phyloP scores from a whole-genome alignment of 805 yeast species.

The Candida takata region DNA sequence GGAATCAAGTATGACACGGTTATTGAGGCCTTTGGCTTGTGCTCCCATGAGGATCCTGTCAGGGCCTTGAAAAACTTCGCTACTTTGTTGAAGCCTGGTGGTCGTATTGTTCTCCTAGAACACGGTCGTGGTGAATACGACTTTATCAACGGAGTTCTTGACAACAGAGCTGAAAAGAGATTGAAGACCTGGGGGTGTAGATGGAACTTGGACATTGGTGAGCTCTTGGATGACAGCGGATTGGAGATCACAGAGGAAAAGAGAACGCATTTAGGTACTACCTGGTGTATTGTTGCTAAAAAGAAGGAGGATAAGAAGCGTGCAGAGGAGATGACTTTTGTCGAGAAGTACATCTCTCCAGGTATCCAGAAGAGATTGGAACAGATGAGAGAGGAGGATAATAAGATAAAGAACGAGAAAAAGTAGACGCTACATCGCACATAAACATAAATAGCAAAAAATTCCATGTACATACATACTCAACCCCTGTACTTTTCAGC shows the following conservation, averaged over 20 bases:
- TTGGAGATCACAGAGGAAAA: slow-evolving; percentile 74
- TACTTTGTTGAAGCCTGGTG: slow-evolving; percentile 74
- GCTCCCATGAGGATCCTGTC: slow-evolving; percentile 94
- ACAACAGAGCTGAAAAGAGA: slow-evolving; percentile 75
- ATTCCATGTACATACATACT: slow-evolving; percentile 1
- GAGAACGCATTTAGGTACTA: slow-evolving; percentile 85
- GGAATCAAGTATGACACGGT: slow-evolving; percentile 78
- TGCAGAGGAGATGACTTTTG: slow-evolving; percentile 39
- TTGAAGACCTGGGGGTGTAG: slow-evolving; percentile 94
- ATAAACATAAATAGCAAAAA: slow-evolving; percentile 3
- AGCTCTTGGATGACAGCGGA: slow-evolving; percentile 75
- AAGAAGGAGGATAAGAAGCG: slow-evolving; percentile 57
- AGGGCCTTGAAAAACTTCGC: slow-evolving; percentile 70
- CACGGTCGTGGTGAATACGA: slow-evolving; percentile 87
- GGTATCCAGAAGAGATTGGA: slow-evolving; percentile 26
- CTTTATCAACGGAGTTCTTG: slow-evolving; percentile 72
- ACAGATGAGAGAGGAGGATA: slow-evolving; percentile 12
- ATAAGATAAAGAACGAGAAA: background rate
- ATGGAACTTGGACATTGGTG: slow-evolving; percentile 94
- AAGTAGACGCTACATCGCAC: slow-evolving; percentile 1
- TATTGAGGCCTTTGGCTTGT: slow-evolving; percentile 88
- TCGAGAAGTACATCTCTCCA: slow-evolving; percentile 41
- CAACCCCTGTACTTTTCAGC: slow-evolving; percentile 71
- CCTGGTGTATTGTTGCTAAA: slow-evolving; percentile 79
- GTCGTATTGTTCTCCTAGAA: slow-evolving; percentile 79